Evolutionary conservation across 2,329 filamentous ascomycete genomes (phyloP), one percentile per base, ranked within the genome.

Genomic region (Colletotrichum lindemuthianum): DNA sequence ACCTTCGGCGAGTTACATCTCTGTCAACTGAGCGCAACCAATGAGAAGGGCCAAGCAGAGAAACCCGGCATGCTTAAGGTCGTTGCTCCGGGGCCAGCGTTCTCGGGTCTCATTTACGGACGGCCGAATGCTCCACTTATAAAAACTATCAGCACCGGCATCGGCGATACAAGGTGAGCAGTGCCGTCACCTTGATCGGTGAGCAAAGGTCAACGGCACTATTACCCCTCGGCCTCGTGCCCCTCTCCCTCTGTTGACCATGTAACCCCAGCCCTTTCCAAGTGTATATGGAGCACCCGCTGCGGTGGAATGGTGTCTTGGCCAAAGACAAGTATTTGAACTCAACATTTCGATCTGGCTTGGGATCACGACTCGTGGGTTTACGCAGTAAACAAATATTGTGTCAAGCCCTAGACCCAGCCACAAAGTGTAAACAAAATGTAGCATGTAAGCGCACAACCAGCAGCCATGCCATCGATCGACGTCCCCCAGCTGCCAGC

Each of bases 91-190:
- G 49, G 34, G 60, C 16, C 47, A 24, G 33, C 24, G 24, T 48
- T 45, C 55, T 43, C 24, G 24, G 24, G 24, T 24, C 5, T 37
- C 56, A 44, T 36, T 13, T n/a, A 39, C 10, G 13, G 61, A 24
- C 24, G 24, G 24, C 24, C 24, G 39, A 50, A 51, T 44, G 57
- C 57, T 45, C 60, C 60, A 50, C 49, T 10, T 24, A 4, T 24
- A 24, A 24, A 50, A 41, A 45, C 8, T 47, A 15, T 24, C 16
- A 60, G 57, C 13, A 45, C 61, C 61, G 57, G 57, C 61, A 54
- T 64, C 61, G 61, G 61, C 61, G 50, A 54, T 56, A 44, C 15
- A 24, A 60, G 57, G 34, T 60, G 56, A 60, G 43, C n/a, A n/a
- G 32, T 48, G 16, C 39, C 13, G n/a, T 64, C 44, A 60, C 57